Percentiles rank a stretch among this genome's conserved stretches.
These are phyloP conservation scores for Blastobotrys mokoenaii DNA, from an alignment of 805 yeast genomes.

Conservation along the genomic window DNA sequence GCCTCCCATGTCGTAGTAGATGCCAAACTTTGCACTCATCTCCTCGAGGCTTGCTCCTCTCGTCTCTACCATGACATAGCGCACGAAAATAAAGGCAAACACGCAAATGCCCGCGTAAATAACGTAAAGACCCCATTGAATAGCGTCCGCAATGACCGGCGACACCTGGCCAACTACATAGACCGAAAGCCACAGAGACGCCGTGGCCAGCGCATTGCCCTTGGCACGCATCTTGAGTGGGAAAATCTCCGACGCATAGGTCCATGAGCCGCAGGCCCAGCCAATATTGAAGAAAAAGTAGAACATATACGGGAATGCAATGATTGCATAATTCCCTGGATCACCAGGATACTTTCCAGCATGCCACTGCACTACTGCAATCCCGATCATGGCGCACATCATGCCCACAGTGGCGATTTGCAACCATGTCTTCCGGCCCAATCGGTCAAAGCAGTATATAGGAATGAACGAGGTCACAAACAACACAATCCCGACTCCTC, in stretches of 20 bases:
- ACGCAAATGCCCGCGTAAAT: slow-evolving; percentile 48
- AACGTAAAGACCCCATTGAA: slow-evolving; percentile 46
- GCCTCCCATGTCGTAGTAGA: not conserved
- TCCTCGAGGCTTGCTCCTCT: slow-evolving; percentile 32
- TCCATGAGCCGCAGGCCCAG: slow-evolving; percentile 54
- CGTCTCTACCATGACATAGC: slow-evolving; percentile 19
- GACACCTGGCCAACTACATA: slow-evolving; percentile 67
- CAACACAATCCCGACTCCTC: slow-evolving; percentile 42
- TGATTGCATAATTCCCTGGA: slow-evolving; percentile 33
- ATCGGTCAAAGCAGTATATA: slow-evolving; percentile 46
- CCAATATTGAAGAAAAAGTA: slow-evolving; percentile 60
- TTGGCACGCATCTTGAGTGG: slow-evolving; percentile 47
- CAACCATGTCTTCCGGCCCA: slow-evolving; percentile 45
- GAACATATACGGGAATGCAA: slow-evolving; percentile 40
- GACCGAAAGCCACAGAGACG: slow-evolving; percentile 75
- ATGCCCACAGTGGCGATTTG: slow-evolving; percentile 34
- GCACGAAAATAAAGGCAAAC: slow-evolving; percentile 38
- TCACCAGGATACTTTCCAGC: slow-evolving; percentile 10
- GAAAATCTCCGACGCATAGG: slow-evolving; percentile 44
- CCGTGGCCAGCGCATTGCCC: slow-evolving; percentile 61
- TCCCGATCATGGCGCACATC: slow-evolving; percentile 49
- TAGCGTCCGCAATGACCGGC: slow-evolving; percentile 45
- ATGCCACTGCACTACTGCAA: slow-evolving; percentile 32
- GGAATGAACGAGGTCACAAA: slow-evolving; percentile 51
- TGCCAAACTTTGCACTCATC: slow-evolving; percentile 9